These are phyloP conservation scores for Paramyrothecium roridum DNA, from an alignment of 2,329 filamentous ascomycete genomes.

Conservation along the genomic window DNA sequence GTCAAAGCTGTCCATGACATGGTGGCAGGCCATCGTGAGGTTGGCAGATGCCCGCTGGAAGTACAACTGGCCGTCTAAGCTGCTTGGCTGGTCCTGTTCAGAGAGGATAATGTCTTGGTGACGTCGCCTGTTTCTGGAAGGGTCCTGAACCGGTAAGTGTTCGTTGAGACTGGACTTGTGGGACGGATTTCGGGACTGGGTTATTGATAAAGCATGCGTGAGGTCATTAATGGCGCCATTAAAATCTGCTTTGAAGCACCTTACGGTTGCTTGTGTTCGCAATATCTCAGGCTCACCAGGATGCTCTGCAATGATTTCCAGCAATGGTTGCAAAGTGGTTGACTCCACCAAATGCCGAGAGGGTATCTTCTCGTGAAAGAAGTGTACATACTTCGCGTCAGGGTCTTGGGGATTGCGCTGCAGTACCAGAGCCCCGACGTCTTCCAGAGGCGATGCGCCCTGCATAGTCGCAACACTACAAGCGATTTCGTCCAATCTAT, in stretches of 20 bases:
- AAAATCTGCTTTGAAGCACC: slow-evolving; percentile 72
- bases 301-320: slow-evolving; percentile 63
- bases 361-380: slow-evolving; percentile 88
- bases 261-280: slow-evolving; percentile 71
- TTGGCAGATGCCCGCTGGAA: slow-evolving; percentile 75
- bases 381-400: slow-evolving; percentile 85
- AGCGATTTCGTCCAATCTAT: slow-evolving; percentile 78
- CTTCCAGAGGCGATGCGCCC: slow-evolving; percentile 71
- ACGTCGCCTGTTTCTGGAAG: slow-evolving; percentile 16
- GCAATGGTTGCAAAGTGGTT: slow-evolving; percentile 64
- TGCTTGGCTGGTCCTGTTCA: slow-evolving; percentile 61
- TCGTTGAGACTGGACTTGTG: slow-evolving; percentile 47
- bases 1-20: slow-evolving; percentile 55
- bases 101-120: slow-evolving; percentile 31
- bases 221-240: slow-evolving; percentile 68
- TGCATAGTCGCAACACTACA: slow-evolving; percentile 84
- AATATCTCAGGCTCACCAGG: slow-evolving; percentile 64
- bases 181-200: slow-evolving; percentile 49
- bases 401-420: slow-evolving; percentile 64
- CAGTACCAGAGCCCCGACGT: slow-evolving; percentile 70
- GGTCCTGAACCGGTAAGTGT: slow-evolving; percentile 42
- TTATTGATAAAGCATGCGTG: slow-evolving; percentile 59
- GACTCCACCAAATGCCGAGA: slow-evolving; percentile 69
- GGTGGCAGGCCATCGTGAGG: slow-evolving; percentile 65
- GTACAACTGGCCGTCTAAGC: slow-evolving; percentile 69